Percentiles rank a stretch among this genome's conserved stretches.
phyloP scores from a whole-genome alignment of 306 rosid genomes.

The Trichosanthes cucumerina region DNA sequence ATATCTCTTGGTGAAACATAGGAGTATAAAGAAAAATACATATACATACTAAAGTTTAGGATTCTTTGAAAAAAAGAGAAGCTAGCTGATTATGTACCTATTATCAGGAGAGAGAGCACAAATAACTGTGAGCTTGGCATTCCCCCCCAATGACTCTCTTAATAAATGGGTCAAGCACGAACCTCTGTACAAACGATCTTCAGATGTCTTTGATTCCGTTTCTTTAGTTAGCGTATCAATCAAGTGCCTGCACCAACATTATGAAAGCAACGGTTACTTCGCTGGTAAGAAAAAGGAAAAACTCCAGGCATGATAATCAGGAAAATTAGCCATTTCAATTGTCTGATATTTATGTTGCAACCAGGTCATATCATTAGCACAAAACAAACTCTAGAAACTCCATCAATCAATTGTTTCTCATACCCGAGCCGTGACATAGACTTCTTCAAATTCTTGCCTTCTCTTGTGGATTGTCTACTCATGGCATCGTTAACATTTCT shows the following conservation, averaged over 20 bases:
- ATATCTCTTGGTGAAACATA: neutral
- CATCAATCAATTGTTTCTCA: neutral
- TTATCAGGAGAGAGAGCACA: constrained; percentile 63
- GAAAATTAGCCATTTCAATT: neutral
- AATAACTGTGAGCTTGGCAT: constrained; percentile 72
- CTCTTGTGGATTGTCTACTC: constrained; percentile 50
- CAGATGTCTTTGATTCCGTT: constrained; percentile 32
- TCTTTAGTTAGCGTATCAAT: constrained; percentile 55
- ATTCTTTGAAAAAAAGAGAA: neutral
- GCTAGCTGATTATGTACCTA: constrained; percentile 32
- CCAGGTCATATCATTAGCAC: neutral
- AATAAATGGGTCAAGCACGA: constrained; percentile 73
- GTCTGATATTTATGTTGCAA: neutral
- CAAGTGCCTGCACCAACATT: constrained; percentile 48
- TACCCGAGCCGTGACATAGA: constrained; percentile 90
- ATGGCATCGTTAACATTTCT: constrained; percentile 49
- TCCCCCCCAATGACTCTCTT: constrained; percentile 79
- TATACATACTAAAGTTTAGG: neutral
- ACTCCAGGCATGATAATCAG: neutral
- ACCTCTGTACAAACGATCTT: constrained; percentile 31
- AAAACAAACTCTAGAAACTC: neutral
- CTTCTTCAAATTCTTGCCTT: constrained; percentile 60
- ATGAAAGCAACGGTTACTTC: neutral
- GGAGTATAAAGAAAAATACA: neutral
- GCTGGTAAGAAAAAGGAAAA: neutral